Evolutionary conservation across 805 yeast genomes (phyloP).

Genomic region (Blastobotrys terrestris): DNA sequence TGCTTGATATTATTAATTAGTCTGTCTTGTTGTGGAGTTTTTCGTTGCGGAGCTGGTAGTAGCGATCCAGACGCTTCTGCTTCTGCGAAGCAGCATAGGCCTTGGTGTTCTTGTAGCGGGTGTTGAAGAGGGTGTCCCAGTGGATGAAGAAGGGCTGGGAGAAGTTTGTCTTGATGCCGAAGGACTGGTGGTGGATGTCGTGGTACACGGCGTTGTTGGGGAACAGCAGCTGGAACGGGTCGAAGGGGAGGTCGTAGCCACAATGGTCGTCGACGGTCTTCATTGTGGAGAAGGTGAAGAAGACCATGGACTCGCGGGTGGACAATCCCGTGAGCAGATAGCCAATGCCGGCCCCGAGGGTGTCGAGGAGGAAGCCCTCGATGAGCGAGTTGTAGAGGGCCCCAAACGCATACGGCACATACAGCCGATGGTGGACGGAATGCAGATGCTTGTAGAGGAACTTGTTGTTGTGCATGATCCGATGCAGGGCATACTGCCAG

Average conservation of each 20-base stretch:
- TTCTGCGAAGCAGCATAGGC: constrained; percentile 60
- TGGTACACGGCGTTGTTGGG: constrained; percentile 95
- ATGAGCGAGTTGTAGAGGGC: constrained; percentile 91
- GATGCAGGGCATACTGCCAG: constrained; percentile 92
- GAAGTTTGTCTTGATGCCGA: constrained; percentile 89
- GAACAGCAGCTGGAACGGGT: constrained; percentile 82
- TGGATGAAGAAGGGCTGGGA: constrained; percentile 94
- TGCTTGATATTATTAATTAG: neutral
- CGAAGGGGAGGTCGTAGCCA: constrained; percentile 92
- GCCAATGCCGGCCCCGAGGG: constrained; percentile 87
- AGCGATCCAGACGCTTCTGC: constrained; percentile 35
- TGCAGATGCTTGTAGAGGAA: constrained; percentile 74
- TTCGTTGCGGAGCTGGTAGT: constrained; percentile 6
- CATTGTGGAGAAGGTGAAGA: constrained; percentile 84
- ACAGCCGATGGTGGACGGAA: constrained; percentile 88
- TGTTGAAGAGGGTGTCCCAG: constrained; percentile 75
- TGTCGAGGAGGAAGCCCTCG: constrained; percentile 90
- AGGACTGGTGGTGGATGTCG: constrained; percentile 94
- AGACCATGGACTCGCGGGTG: constrained; percentile 67
- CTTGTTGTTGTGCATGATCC: constrained; percentile 80
- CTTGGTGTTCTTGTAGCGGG: constrained; percentile 64
- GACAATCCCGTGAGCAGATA: constrained; percentile 54
- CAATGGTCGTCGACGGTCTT: constrained; percentile 98
- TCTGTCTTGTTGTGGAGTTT: constrained; percentile 1
- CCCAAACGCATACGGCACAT: constrained; percentile 95